Base-by-base conservation (phyloP, 306 rosid genomes). In the Canavalia gladiata region DNA sequence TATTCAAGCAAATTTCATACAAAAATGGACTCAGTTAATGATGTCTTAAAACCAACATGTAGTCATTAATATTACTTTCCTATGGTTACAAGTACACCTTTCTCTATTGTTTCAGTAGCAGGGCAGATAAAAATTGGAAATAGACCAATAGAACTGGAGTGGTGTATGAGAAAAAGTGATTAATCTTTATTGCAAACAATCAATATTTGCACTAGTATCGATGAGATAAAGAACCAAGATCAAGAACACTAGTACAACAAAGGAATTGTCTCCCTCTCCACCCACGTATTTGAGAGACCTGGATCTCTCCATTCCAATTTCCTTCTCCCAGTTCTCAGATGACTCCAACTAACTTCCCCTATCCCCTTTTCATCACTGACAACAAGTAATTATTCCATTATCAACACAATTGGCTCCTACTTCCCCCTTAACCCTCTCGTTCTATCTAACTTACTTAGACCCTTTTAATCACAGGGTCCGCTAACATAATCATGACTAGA, bases 11-110 rank as follows among this genome's bases (percentile, higher is more conserved):
- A 57, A 56, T 49, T 71, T n/a, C 3, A 80, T 34, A 49, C 34
- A 49, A 72, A 64, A 80, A 43, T 35, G 43, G 42, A 80, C 75
- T 45, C 71, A 47, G 35, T 56, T 57, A 73, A 72, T 58, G 49
- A 72, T 50, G 37, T 25, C 68, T 45, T 18, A 67, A 63, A 68
- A 83, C 34, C 49, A 56, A 69, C 58, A 41, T 46, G 43, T 68
- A 71, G 5, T 72, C 47, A 45, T 8, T 68, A 80, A 59, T 18
- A 18, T 18, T 18, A 18, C 25, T 18, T 18, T 18, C 25, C 25
- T 18, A 18, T 18, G 25, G 25, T 18, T 18, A 60, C 25, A 60
- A 60, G 43, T 9, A 18, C 25, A 10, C 1, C 68, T 0, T 8
- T 31, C 9, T 59, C 66, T 31, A 11, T 18, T 18, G 25, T 18